Conservation (phyloP, 164 flowering plant genomes). For the Vitis labrusca region DNA sequence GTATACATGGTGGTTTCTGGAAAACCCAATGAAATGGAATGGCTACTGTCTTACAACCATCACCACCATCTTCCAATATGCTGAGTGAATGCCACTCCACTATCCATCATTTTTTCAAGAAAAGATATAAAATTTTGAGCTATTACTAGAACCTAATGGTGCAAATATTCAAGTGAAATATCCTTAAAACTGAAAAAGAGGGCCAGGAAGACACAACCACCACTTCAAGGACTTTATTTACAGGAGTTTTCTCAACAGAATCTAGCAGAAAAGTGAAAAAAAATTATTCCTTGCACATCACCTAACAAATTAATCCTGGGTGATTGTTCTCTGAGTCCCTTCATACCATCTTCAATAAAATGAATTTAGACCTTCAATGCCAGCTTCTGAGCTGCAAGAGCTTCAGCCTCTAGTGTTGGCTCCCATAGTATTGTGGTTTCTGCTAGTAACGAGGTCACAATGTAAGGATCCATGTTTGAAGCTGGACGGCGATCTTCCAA, state of each 20-base stretch:
- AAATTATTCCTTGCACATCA: background rate
- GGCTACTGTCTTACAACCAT: too few relatives aligned
- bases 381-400: slow-evolving; percentile 90
- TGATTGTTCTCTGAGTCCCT: slow-evolving; percentile 4
- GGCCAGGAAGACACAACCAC: background rate
- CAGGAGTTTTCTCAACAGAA: slow-evolving; percentile 13
- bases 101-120: background rate
- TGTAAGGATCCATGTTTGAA: slow-evolving; percentile 98
- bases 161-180: background rate
- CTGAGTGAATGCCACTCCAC: too few relatives aligned
- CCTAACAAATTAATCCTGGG: background rate
- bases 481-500: slow-evolving; percentile 99
- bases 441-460: slow-evolving; percentile 79
- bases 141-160: background rate
- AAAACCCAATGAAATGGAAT: too few relatives aligned
- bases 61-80: too few relatives aligned
- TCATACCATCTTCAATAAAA: background rate
- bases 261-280: slow-evolving; percentile 1
- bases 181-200: background rate
- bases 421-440: slow-evolving; percentile 88
- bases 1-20: too few relatives aligned
- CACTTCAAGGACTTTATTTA: slow-evolving; percentile 23
- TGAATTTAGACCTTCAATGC: slow-evolving; percentile 57
- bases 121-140: background rate
- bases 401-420: slow-evolving; percentile 93